These are phyloP conservation scores for Podospora comata DNA, from an alignment of 495 filamentous ascomycete species.

Conservation along the genomic window DNA sequence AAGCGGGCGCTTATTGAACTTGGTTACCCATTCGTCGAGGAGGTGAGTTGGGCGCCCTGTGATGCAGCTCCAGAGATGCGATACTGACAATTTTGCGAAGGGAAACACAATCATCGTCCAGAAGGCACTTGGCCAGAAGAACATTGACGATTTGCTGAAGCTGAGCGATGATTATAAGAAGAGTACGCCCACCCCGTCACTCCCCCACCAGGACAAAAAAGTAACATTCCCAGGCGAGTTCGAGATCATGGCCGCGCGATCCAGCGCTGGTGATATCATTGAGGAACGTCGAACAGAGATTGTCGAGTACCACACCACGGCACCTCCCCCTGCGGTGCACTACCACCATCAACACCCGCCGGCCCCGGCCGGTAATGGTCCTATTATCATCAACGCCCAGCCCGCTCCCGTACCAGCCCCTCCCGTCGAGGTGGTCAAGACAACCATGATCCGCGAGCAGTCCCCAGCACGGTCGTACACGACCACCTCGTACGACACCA, in stretches of 20 bases:
- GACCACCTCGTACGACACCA: constrained; percentile 28
- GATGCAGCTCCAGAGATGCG: constrained; percentile 11
- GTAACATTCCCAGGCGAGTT: constrained; percentile 37
- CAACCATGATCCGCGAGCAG: constrained; percentile 35
- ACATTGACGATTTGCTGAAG: constrained; percentile 84
- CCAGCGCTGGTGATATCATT: constrained; percentile 34
- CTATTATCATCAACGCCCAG: constrained; percentile 41
- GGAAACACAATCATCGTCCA: constrained; percentile 74
- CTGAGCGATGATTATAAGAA: constrained; percentile 70
- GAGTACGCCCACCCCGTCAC: constrained; percentile 31
- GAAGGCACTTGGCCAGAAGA: constrained; percentile 77
- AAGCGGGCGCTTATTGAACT: constrained; percentile 75
- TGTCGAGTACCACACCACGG: constrained; percentile 27
- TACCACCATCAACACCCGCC: constrained; percentile 24
- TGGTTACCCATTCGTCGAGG: constrained; percentile 82
- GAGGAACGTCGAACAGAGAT: constrained; percentile 38
- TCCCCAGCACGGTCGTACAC: constrained; percentile 38
- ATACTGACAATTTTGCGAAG: constrained; percentile 45
- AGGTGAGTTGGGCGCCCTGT: constrained; percentile 49
- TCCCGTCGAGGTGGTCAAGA: constrained; percentile 42
- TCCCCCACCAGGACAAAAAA: constrained; percentile 3
- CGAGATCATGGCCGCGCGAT: constrained; percentile 39
- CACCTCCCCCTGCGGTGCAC: constrained; percentile 5
- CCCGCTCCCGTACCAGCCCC: constrained; percentile 39
- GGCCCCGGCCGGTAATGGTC: constrained; percentile 23